phyloP scores from a whole-genome alignment of 805 yeast genomes.

The Candida manassasensis region DNA sequence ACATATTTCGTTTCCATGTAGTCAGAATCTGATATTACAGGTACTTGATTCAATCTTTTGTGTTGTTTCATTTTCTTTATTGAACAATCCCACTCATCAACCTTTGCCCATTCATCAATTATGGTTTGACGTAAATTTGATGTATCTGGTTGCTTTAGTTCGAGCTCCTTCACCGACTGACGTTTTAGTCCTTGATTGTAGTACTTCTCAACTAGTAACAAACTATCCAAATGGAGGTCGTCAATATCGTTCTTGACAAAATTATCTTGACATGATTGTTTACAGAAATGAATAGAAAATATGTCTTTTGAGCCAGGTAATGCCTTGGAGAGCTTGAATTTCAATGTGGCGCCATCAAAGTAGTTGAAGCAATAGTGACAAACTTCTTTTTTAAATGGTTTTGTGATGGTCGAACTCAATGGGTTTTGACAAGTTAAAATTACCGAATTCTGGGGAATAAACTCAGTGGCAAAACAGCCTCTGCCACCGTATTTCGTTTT shows the following conservation, averaged over 20 bases:
- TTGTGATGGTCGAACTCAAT: constrained; percentile 43
- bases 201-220: constrained; percentile 36
- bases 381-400: constrained; percentile 59
- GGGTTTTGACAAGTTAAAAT: constrained; percentile 40
- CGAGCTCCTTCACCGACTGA: constrained; percentile 16
- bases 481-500: constrained; percentile 51
- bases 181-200: constrained; percentile 18
- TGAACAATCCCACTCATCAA: constrained; percentile 33
- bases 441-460: constrained; percentile 38
- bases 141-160: constrained; percentile 15
- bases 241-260: constrained; percentile 36
- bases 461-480: constrained; percentile 48
- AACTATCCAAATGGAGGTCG: constrained; percentile 24
- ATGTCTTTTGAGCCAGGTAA: constrained; percentile 9
- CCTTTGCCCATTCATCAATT: constrained; percentile 33
- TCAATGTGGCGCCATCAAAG: constrained; percentile 44
- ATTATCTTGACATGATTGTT: constrained; percentile 35
- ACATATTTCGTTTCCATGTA: constrained; percentile 49
- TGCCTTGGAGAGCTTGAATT: constrained; percentile 27
- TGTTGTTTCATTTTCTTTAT: constrained; percentile 29
- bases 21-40: constrained; percentile 48
- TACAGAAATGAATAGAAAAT: constrained; percentile 40
- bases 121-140: constrained; percentile 13
- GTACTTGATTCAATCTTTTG: constrained; percentile 32
- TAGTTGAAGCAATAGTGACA: constrained; percentile 53